Conservation (phyloP, 2,329 filamentous ascomycete genomes). For the Fusarium zealandicum region DNA sequence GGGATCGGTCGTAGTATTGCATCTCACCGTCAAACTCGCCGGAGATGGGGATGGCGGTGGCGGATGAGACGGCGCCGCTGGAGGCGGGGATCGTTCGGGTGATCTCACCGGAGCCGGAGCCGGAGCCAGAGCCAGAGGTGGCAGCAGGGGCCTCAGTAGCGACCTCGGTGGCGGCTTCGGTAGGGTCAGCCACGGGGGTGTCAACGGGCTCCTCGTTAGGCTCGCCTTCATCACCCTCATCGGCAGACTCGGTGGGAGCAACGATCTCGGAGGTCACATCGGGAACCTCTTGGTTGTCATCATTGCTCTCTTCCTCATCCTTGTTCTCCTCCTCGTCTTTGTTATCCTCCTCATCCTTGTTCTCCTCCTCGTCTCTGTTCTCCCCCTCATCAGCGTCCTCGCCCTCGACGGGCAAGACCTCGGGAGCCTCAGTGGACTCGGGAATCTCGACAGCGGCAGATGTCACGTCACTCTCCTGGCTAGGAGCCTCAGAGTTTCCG, state of each 20-base stretch:
- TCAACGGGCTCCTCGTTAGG: not conserved
- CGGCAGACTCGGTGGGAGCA: not conserved
- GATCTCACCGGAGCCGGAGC: slow-evolving; percentile 21
- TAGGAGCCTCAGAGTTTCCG: slow-evolving; percentile 2
- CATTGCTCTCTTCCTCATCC: not conserved
- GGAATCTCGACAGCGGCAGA: slow-evolving; percentile 5
- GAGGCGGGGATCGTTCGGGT: slow-evolving; percentile 34
- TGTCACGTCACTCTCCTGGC: slow-evolving; percentile 3
- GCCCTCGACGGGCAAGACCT: not conserved
- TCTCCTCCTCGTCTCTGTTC: not conserved
- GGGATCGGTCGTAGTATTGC: slow-evolving; percentile 34
- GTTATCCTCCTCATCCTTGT: not conserved
- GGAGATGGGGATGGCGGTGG: slow-evolving; percentile 33
- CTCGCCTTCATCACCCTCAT: not conserved
- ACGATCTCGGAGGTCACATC: not conserved
- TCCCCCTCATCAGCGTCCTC: not conserved
- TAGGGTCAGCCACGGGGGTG: not conserved
- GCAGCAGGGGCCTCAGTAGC: not conserved
- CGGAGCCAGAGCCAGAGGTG: slow-evolving; percentile 9
- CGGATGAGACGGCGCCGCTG: slow-evolving; percentile 21
- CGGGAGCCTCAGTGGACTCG: not conserved
- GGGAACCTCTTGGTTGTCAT: slow-evolving; percentile 1
- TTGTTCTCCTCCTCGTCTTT: not conserved
- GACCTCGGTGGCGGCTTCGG: not conserved
- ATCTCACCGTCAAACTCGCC: slow-evolving; percentile 33